Evolutionary conservation across 2,329 filamentous ascomycete species (phyloP).

Genomic region (Dryadomyces sulphureus): DNA sequence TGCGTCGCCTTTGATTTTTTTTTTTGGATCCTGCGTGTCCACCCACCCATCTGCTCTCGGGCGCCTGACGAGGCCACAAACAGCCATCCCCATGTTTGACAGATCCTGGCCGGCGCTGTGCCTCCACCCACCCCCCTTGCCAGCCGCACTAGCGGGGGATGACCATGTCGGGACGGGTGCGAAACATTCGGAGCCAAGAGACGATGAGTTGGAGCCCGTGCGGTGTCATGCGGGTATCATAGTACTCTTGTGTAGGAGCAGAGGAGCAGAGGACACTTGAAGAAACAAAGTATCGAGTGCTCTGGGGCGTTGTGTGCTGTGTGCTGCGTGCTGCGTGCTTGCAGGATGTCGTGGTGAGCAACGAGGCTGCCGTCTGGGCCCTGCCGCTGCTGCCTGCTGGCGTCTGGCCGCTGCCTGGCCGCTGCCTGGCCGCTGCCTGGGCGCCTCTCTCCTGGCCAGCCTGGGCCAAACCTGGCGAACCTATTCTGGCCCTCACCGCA

Average conservation of each 20-base stretch:
- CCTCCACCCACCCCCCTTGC: constrained; percentile 2
- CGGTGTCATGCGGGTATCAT: background rate
- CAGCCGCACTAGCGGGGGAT: constrained; percentile 4
- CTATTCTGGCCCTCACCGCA: too few species aligned
- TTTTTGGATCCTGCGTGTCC: background rate
- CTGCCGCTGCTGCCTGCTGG: too few species aligned
- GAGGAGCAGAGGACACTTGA: background rate
- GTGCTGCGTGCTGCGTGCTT: too few species aligned
- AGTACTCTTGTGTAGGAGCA: too few species aligned
- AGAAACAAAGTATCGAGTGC: too few species aligned
- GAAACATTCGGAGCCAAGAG: constrained; percentile 4
- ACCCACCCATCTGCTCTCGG: background rate
- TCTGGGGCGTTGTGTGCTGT: too few species aligned
- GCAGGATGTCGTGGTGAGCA: too few species aligned
- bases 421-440: too few species aligned
- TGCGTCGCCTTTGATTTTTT: background rate
- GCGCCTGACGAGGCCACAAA: constrained; percentile 3
- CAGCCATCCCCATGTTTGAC: constrained; percentile 9
- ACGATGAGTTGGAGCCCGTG: background rate
- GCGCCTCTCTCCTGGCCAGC: too few species aligned
- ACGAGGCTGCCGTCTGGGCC: too few species aligned
- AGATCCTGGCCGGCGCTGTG: constrained; percentile 7
- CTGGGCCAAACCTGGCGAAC: too few species aligned
- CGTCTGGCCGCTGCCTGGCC: too few species aligned
- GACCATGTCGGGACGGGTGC: constrained; percentile 4